Evolutionary conservation across 768 basidiomycete genomes (phyloP).

Genomic region (Saitozyma sp.): DNA sequence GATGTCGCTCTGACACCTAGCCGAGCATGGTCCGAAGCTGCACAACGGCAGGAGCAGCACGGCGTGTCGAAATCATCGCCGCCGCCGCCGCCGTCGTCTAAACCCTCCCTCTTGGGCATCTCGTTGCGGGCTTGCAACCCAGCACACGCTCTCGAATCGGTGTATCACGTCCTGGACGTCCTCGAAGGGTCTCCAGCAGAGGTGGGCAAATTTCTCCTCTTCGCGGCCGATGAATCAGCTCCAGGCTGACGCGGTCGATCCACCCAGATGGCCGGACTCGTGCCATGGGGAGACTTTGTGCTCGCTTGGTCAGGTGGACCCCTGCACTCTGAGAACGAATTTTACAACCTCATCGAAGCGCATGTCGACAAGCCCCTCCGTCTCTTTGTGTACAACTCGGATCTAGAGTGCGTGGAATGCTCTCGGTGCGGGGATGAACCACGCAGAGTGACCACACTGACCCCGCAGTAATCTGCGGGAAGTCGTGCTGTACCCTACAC

Average conservation of each 20-base stretch:
- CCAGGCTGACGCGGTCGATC: background rate
- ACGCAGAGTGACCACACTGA: background rate
- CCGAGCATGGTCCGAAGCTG: constrained; percentile 65
- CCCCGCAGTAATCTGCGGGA: constrained; percentile 75
- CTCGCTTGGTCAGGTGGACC: constrained; percentile 94
- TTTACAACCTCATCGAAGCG: constrained; percentile 91
- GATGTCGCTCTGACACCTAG: constrained; percentile 84
- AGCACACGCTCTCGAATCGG: constrained; percentile 80
- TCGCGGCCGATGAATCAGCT: background rate
- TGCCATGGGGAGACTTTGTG: constrained; percentile 79
- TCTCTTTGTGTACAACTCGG: constrained; percentile 94
- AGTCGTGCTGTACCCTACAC: constrained; percentile 90
- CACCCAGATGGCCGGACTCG: constrained; percentile 62
- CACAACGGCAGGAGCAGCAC: constrained; percentile 51
- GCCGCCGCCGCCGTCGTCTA: constrained; percentile 52
- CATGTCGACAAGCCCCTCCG: constrained; percentile 90
- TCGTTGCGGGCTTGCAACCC: constrained; percentile 93
- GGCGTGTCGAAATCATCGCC: background rate
- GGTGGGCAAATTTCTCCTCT: constrained; percentile 7
- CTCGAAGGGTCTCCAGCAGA: constrained; percentile 87
- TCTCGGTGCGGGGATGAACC: background rate
- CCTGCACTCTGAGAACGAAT: constrained; percentile 85
- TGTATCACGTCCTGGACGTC: constrained; percentile 98
- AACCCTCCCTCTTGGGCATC: constrained; percentile 89
- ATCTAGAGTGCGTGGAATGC: constrained; percentile 74